Evolutionary conservation across 1,284 basidiomycete species (phyloP).

Genomic region (Boletus semigastroideus): DNA sequence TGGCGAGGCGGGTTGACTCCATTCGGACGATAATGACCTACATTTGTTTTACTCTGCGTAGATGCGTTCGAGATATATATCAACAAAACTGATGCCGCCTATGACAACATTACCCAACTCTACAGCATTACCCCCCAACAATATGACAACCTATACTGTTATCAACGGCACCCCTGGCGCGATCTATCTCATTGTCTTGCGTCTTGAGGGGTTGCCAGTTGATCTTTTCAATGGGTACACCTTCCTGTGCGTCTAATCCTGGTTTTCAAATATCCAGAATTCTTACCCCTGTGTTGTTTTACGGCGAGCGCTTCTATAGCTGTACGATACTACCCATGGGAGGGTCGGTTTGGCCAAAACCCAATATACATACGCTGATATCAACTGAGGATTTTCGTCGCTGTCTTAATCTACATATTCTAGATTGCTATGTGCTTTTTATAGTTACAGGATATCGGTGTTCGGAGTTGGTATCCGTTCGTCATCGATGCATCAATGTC

Average conservation of each 20-base stretch:
- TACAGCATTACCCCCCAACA: slow-evolving; percentile 36
- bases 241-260: slow-evolving; percentile 17
- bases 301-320: slow-evolving; percentile 13
- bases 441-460: neutral
- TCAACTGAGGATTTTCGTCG: neutral
- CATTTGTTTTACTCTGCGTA: neutral
- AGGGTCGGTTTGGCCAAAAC: slow-evolving; percentile 46
- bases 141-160: slow-evolving; percentile 32
- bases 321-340: slow-evolving; percentile 46
- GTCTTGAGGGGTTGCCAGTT: slow-evolving; percentile 9
- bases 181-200: slow-evolving; percentile 47
- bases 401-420: slow-evolving; percentile 2
- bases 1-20: neutral
- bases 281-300: neutral
- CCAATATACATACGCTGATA: neutral
- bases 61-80: slow-evolving; percentile 55
- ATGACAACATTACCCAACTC: slow-evolving; percentile 44
- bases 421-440: neutral
- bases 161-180: slow-evolving; percentile 38
- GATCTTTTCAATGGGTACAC: neutral
- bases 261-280: too few relatives aligned
- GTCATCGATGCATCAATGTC: too few relatives aligned
- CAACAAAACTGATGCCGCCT: slow-evolving; percentile 47
- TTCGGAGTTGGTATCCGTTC: neutral
- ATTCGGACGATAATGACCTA: neutral